Evolutionary conservation across 768 basidiomycete genomes (phyloP).

Genomic region (Leccinum subgranulosum): DNA sequence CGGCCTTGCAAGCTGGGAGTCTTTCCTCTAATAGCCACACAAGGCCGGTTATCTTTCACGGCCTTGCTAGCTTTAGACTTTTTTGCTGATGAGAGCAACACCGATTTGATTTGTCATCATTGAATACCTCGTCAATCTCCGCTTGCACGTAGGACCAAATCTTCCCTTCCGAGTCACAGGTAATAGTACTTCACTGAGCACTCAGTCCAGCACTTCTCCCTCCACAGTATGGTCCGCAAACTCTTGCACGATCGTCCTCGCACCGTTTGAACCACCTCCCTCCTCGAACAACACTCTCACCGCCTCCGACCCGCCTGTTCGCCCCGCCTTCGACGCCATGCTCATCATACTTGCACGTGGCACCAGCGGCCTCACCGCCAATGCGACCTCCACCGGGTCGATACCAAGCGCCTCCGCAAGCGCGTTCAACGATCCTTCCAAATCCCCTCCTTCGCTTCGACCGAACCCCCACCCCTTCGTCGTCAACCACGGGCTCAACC

Average conservation of each 20-base stretch:
- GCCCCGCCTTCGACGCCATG: conserved; percentile 39
- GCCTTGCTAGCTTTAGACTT: no score
- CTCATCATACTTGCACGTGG: conserved; percentile 60
- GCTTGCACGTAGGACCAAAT: no score
- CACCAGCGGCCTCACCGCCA: conserved; percentile 57
- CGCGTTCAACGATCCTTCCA: conserved; percentile 57
- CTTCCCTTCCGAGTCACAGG: no score
- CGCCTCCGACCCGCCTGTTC: conserved; percentile 44
- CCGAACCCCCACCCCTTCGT: conserved; percentile 4
- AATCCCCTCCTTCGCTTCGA: conserved; percentile 19
- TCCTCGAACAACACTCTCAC: conserved; percentile 33
- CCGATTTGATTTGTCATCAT: no score
- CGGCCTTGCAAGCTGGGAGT: no score
- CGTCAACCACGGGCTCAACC: background rate
- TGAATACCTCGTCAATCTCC: no score
- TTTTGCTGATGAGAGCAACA: no score
- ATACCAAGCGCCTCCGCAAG: conserved; percentile 64
- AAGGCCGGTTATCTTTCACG: no score
- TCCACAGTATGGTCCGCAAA: background rate
- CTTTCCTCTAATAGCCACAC: no score
- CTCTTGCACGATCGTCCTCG: background rate
- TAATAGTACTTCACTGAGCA: no score
- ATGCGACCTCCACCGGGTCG: conserved; percentile 55
- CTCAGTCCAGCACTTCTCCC: background rate
- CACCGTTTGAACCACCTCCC: background rate